These are phyloP conservation scores for Hymenoscyphus salicellus DNA, from an alignment of 2,329 filamentous ascomycete genomes.

Conservation along the genomic window DNA sequence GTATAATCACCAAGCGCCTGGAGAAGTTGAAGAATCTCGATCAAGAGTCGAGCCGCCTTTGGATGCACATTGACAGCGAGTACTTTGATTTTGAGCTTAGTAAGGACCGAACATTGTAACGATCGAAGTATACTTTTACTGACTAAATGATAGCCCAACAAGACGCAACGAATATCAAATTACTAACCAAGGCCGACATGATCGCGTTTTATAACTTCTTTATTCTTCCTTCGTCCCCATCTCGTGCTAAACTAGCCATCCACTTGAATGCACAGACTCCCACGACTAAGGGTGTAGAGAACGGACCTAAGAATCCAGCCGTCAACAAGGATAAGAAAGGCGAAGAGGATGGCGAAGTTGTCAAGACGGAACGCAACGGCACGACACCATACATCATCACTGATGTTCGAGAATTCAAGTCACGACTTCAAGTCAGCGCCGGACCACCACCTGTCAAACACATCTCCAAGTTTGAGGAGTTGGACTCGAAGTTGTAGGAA, in stretches of 20 bases:
- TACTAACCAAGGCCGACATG: slow-evolving; percentile 75
- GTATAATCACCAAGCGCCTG: slow-evolving; percentile 80
- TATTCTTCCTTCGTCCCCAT: slow-evolving; percentile 70
- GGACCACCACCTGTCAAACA: slow-evolving; percentile 72
- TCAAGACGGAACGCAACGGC: slow-evolving; percentile 41
- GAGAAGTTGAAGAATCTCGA: slow-evolving; percentile 91
- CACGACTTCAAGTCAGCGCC: slow-evolving; percentile 65
- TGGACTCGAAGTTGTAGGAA: slow-evolving; percentile 70
- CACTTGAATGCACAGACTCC: slow-evolving; percentile 74
- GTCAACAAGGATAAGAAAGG: slow-evolving; percentile 36
- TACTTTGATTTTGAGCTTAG: slow-evolving; percentile 87
- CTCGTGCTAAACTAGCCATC: slow-evolving; percentile 78
- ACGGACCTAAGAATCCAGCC: slow-evolving; percentile 28
- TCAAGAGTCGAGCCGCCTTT: slow-evolving; percentile 78
- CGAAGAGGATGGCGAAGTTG: slow-evolving; percentile 20
- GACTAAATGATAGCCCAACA: slow-evolving; percentile 37
- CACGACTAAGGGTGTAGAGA: slow-evolving; percentile 40
- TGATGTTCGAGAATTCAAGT: slow-evolving; percentile 79
- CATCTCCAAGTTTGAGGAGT: slow-evolving; percentile 80
- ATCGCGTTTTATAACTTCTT: slow-evolving; percentile 72
- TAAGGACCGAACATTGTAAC: slow-evolving; percentile 45
- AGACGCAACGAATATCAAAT: slow-evolving; percentile 72
- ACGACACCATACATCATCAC: slow-evolving; percentile 63
- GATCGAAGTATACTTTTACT: slow-evolving; percentile 4
- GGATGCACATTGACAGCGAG: slow-evolving; percentile 80